Conservation (phyloP, 2,329 filamentous ascomycete species). For the Neofusicoccum laricinum region DNA sequence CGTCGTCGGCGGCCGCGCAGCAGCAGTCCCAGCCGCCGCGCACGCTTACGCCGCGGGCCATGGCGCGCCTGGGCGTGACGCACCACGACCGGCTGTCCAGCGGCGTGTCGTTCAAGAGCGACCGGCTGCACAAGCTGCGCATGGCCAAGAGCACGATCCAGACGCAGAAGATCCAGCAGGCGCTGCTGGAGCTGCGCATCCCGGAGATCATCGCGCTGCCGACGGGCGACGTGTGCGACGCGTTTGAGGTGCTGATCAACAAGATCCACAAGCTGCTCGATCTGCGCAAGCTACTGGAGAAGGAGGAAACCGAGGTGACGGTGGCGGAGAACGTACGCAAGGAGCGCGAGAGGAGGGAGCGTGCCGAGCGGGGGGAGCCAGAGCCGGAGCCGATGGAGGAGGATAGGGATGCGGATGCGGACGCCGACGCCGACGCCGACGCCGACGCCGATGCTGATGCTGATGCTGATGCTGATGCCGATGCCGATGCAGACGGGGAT, state of each 20-base stretch:
- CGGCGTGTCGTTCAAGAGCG: conserved; percentile 86
- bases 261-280: conserved; percentile 69
- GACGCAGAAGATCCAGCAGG: conserved; percentile 70
- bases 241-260: conserved; percentile 69
- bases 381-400: conserved; percentile 27
- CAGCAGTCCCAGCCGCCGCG: conserved; percentile 39
- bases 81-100: conserved; percentile 81
- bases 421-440: neutral
- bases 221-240: conserved; percentile 66
- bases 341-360: conserved; percentile 22
- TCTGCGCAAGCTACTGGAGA: conserved; percentile 70
- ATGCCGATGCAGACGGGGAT: neutral
- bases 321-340: conserved; percentile 37
- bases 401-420: conserved; percentile 18
- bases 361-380: conserved; percentile 19
- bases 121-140: conserved; percentile 75
- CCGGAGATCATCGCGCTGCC: conserved; percentile 69
- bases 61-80: conserved; percentile 77
- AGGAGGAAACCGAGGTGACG: conserved; percentile 69
- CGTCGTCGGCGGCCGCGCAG: conserved; percentile 28
- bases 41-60: conserved; percentile 52
- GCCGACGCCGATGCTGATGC: neutral
- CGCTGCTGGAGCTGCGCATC: conserved; percentile 69
- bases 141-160: conserved; percentile 74
- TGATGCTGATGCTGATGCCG: neutral